Conservation (phyloP, 1,284 basidiomycete species). For the Boletus putidus region DNA sequence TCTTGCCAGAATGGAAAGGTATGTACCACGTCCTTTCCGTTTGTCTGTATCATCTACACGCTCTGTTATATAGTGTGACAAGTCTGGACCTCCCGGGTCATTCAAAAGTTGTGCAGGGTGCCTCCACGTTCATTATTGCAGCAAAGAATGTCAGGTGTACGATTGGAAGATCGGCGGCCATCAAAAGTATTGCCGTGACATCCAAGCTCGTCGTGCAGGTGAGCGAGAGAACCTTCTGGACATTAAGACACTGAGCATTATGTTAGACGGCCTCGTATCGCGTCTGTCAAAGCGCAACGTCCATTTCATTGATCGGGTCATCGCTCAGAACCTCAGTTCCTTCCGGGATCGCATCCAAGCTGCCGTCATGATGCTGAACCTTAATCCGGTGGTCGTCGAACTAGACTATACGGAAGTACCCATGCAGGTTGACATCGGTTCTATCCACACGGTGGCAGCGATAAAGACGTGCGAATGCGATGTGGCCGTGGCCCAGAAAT, state of each 20-base stretch:
- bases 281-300: slow-evolving; percentile 31
- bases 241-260: neutral
- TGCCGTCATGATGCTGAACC: neutral
- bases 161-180: slow-evolving; percentile 36
- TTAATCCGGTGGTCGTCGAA: slow-evolving; percentile 28
- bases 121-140: slow-evolving; percentile 35
- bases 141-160: slow-evolving; percentile 35
- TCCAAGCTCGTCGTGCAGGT: slow-evolving; percentile 33
- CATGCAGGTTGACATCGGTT: slow-evolving; percentile 23
- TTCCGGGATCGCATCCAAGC: slow-evolving; percentile 26
- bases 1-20: slow-evolving; percentile 36
- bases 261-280: slow-evolving; percentile 27
- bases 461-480: slow-evolving; percentile 31
- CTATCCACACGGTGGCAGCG: slow-evolving; percentile 7
- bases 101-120: slow-evolving; percentile 34
- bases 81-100: slow-evolving; percentile 29
- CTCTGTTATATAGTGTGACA: slow-evolving; percentile 25
- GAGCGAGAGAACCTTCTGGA: neutral
- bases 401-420: slow-evolving; percentile 32
- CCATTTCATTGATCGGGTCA: slow-evolving; percentile 31
- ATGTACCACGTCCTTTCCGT: neutral
- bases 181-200: slow-evolving; percentile 30
- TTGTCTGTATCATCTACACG: neutral
- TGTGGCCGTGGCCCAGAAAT: slow-evolving; percentile 25
- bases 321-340: slow-evolving; percentile 22